These are phyloP conservation scores for Melampsora allii-populina DNA, from an alignment of 1,284 basidiomycete species.

Conservation along the genomic window DNA sequence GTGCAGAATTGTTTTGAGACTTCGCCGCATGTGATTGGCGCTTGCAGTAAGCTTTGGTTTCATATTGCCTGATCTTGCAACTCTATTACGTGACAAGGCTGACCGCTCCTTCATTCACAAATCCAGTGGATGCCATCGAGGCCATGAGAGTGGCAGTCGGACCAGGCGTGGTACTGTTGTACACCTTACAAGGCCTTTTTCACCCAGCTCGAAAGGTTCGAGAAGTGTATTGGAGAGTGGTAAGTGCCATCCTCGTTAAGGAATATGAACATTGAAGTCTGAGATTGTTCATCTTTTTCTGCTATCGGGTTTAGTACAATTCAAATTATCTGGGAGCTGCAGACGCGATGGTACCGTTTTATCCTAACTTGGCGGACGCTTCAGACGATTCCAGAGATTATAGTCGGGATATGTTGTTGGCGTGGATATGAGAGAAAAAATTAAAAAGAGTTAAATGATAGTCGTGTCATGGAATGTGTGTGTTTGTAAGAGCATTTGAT, in stretches of 20 bases:
- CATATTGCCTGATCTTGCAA: slow-evolving; percentile 1
- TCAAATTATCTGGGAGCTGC: slow-evolving; percentile 74
- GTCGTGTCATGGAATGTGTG: not conserved
- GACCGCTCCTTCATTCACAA: slow-evolving; percentile 20
- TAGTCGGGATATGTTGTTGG: slow-evolving; percentile 49
- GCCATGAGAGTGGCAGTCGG: slow-evolving; percentile 94
- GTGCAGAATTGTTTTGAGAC: slow-evolving; percentile 51
- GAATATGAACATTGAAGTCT: slow-evolving; percentile 74
- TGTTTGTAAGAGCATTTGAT: too few relatives aligned
- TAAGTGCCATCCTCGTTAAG: slow-evolving; percentile 5
- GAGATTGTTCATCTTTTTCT: slow-evolving; percentile 58
- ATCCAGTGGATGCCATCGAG: slow-evolving; percentile 68
- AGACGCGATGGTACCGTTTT: slow-evolving; percentile 90
- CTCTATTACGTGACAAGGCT: slow-evolving; percentile 8
- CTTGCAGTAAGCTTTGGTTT: slow-evolving; percentile 51
- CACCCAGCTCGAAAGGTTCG: slow-evolving; percentile 94
- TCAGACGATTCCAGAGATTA: slow-evolving; percentile 51
- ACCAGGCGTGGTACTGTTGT: slow-evolving; percentile 84
- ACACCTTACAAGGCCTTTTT: slow-evolving; percentile 87
- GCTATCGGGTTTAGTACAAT: slow-evolving; percentile 53
- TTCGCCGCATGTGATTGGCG: slow-evolving; percentile 94
- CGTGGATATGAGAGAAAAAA: slow-evolving; percentile 35
- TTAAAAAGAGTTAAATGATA: not conserved
- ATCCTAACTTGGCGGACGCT: slow-evolving; percentile 59
- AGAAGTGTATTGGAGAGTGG: slow-evolving; percentile 59